Evolutionary conservation across 257 asterid species (phyloP).

Genomic region (Misopates orontium): DNA sequence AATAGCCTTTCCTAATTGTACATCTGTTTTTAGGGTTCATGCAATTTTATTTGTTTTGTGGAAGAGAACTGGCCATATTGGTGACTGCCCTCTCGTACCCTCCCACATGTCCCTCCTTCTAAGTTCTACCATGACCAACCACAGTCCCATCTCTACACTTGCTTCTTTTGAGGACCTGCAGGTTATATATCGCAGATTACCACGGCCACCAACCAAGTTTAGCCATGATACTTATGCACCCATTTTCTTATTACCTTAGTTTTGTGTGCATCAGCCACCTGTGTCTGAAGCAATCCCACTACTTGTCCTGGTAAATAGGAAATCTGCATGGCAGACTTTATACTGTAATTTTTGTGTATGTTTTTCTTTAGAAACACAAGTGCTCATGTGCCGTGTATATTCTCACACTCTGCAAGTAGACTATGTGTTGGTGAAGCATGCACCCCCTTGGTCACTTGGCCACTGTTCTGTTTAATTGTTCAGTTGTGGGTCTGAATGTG

Average conservation of each 20-base stretch:
- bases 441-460: not conserved
- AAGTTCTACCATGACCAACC: not conserved
- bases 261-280: not conserved
- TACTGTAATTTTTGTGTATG: too few species aligned
- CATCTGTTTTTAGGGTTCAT: slow-evolving; percentile 3
- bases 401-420: too few species aligned
- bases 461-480: too few species aligned
- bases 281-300: not conserved
- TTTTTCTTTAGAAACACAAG: too few species aligned
- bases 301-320: not conserved
- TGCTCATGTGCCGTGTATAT: too few species aligned
- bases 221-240: not conserved
- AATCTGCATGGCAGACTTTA: too few species aligned
- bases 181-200: not conserved
- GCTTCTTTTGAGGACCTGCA: not conserved
- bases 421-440: not conserved
- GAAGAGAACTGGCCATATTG: not conserved
- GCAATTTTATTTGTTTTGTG: not conserved
- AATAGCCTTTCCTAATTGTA: slow-evolving; percentile 7
- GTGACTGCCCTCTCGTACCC: not conserved
- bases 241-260: not conserved
- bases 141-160: not conserved
- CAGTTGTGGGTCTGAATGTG: too few species aligned
- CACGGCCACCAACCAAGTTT: not conserved
- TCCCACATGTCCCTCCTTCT: not conserved